A percentile compares a stretch with the other conserved stretches of the same genome.
Evolutionary conservation across 345 rosid genomes (phyloP).

Genomic region (Sapria himalayana): DNA sequence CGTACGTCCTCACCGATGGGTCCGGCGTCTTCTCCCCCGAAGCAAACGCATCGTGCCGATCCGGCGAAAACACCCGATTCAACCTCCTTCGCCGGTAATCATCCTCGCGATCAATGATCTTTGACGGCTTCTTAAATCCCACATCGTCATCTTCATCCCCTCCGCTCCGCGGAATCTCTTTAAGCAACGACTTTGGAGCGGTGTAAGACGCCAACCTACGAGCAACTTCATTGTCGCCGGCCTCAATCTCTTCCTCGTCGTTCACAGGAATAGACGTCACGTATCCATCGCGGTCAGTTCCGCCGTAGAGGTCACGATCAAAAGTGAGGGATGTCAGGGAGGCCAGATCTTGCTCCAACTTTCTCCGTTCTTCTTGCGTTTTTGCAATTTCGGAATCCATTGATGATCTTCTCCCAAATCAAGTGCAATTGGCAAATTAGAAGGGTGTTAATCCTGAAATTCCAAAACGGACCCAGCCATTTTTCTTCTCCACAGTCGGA

Average conservation of each 20-base stretch:
- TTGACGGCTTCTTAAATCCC: conserved; percentile 47
- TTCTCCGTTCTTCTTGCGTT: conserved; percentile 62
- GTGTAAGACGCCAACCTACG: conserved; percentile 70
- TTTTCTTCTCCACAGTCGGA: too few species aligned
- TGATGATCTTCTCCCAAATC: too few species aligned
- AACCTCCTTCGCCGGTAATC: conserved; percentile 75
- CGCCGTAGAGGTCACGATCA: conserved; percentile 74
- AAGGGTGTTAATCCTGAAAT: too few species aligned
- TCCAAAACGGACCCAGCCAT: too few species aligned
- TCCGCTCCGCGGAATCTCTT: conserved; percentile 51
- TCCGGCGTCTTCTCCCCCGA: conserved; percentile 92
- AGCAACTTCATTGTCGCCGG: conserved; percentile 46
- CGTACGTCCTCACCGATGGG: conserved; percentile 47
- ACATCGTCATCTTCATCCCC: conserved; percentile 24
- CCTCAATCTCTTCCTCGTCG: conserved; percentile 72
- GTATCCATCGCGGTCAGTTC: conserved; percentile 39
- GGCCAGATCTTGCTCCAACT: conserved; percentile 55
- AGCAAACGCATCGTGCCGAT: conserved; percentile 76
- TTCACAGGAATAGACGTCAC: conserved; percentile 56
- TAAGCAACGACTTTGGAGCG: conserved; percentile 63
- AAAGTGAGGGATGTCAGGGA: conserved; percentile 47
- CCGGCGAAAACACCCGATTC: conserved; percentile 72
- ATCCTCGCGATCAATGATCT: conserved; percentile 81
- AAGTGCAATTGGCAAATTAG: too few species aligned
- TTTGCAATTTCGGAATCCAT: conserved; percentile 67